Conservation (phyloP, 495 filamentous ascomycete genomes). For the Aspergillus coremiiformis region DNA sequence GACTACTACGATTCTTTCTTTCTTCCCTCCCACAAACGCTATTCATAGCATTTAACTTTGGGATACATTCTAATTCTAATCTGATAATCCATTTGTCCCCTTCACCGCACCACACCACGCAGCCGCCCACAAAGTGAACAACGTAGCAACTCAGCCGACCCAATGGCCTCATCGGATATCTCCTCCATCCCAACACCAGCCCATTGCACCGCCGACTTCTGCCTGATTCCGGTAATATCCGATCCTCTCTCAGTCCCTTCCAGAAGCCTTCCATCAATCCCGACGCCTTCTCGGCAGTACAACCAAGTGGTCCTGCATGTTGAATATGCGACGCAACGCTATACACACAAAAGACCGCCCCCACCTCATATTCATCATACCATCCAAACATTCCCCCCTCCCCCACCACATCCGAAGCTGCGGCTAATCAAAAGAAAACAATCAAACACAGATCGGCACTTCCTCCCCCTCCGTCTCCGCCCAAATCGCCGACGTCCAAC, state of each 20-base stretch:
- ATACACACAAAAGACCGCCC: background rate
- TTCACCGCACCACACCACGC: background rate
- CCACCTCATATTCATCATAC: background rate
- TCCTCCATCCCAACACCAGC: constrained; percentile 52
- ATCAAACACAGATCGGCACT: constrained; percentile 62
- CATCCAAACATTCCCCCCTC: background rate
- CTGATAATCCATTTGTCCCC: background rate
- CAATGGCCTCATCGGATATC: constrained; percentile 9
- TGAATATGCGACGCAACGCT: background rate
- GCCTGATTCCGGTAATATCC: constrained; percentile 62
- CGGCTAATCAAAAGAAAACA: constrained; percentile 21
- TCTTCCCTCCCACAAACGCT: no score
- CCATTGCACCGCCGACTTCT: constrained; percentile 71
- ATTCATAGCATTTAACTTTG: no score
- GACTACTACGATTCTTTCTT: no score
- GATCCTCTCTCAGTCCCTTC: constrained; percentile 3
- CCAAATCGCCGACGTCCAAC: constrained; percentile 83
- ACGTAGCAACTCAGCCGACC: background rate
- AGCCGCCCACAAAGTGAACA: background rate
- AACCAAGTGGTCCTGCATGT: background rate
- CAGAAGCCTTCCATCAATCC: background rate
- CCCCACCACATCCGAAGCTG: background rate
- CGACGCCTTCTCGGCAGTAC: background rate
- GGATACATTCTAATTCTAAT: no score
- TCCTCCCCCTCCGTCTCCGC: constrained; percentile 71